Conservation (phyloP, 1,284 basidiomycete species). For the Papiliotrema terrestris region DNA sequence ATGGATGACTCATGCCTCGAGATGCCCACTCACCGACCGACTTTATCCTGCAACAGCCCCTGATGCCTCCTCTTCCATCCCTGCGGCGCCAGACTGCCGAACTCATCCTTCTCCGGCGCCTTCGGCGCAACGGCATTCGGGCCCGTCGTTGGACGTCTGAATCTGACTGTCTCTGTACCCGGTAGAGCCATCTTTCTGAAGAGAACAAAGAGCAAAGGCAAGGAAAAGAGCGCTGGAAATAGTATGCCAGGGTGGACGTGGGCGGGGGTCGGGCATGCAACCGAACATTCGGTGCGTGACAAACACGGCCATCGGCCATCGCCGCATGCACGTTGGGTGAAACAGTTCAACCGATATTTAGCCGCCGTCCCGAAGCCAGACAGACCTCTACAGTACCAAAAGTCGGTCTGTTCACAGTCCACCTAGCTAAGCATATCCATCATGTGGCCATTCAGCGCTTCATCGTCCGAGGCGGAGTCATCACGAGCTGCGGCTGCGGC, state of each 20-base stretch:
- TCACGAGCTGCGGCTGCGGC: not conserved
- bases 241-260: not conserved
- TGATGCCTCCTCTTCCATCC: conserved; percentile 47
- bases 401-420: conserved; percentile 1
- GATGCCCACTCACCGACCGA: conserved; percentile 32
- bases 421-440: conserved; percentile 22
- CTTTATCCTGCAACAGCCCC: conserved; percentile 48
- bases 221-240: too few species aligned
- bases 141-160: conserved; percentile 42
- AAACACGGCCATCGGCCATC: too few species aligned
- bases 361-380: too few species aligned
- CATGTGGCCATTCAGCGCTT: conserved; percentile 6
- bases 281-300: too few species aligned
- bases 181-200: conserved; percentile 36
- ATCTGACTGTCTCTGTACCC: conserved; percentile 46
- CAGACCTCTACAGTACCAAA: too few species aligned
- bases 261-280: too few species aligned
- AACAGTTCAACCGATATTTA: too few species aligned
- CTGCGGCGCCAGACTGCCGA: conserved; percentile 36
- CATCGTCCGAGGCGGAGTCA: not conserved
- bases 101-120: conserved; percentile 36
- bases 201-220: too few species aligned
- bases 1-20: too few species aligned
- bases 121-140: conserved; percentile 31
- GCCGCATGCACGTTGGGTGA: too few species aligned